Conservation (phyloP, 2,329 filamentous ascomycete species). For the Colletotrichum caudatum region DNA sequence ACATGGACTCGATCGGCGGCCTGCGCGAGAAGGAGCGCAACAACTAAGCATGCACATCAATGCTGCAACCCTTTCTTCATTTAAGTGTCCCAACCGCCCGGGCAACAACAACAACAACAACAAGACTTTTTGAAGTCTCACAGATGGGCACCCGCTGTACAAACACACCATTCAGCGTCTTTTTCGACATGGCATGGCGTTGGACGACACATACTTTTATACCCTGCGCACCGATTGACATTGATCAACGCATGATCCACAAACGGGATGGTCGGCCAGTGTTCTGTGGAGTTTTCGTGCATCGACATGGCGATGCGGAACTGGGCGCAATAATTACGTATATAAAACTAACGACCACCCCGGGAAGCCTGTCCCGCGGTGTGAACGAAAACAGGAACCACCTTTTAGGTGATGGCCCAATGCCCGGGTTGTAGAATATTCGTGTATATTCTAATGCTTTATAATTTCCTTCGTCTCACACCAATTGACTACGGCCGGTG, state of each 20-base stretch:
- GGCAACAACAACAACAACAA: conserved; percentile 19
- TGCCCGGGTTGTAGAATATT: conserved; percentile 41
- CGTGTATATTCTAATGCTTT: conserved; percentile 54
- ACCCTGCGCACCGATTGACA: conserved; percentile 42
- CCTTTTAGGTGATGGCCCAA: conserved; percentile 39
- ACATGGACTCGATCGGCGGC: conserved; percentile 94
- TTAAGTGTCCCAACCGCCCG: conserved; percentile 29
- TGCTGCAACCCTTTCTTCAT: conserved; percentile 17
- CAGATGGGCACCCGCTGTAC: conserved; percentile 41
- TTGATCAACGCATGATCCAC: conserved; percentile 33
- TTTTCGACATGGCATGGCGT: conserved; percentile 41
- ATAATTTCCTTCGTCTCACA: conserved; percentile 48
- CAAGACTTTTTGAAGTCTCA: conserved; percentile 15
- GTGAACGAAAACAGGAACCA: conserved; percentile 36
- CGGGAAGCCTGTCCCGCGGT: conserved; percentile 38
- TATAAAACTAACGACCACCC: conserved; percentile 38
- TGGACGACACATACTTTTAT: conserved; percentile 42
- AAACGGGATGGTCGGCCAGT: conserved; percentile 24
- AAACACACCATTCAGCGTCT: conserved; percentile 34
- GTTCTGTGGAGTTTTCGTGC: conserved; percentile 29
- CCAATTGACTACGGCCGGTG: conserved; percentile 7
- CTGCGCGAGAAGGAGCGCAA: conserved; percentile 85
- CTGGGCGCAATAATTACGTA: conserved; percentile 38
- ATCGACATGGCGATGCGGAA: conserved; percentile 35
- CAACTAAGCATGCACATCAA: conserved; percentile 44